Conservation (phyloP, 805 yeast species). For the Dipodascus albidus region DNA sequence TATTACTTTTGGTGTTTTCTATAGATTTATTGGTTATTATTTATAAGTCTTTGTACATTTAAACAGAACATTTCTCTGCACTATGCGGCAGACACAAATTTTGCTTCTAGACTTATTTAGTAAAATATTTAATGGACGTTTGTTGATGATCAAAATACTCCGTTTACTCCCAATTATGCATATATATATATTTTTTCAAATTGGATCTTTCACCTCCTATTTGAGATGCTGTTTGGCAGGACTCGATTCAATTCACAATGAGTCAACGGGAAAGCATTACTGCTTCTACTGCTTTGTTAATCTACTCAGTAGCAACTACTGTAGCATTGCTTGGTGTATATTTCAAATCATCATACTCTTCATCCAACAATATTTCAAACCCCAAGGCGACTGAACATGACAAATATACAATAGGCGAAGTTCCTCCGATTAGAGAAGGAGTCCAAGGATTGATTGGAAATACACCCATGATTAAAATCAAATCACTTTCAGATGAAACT, state of each 20-base stretch:
- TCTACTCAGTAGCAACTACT: not conserved
- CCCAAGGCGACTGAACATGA: not conserved
- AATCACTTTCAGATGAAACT: slow-evolving; percentile 57
- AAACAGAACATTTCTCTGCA: too few relatives aligned
- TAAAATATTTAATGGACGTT: too few relatives aligned
- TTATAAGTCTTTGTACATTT: not conserved
- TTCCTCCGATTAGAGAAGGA: slow-evolving; percentile 30
- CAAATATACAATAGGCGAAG: not conserved
- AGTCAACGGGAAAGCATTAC: not conserved
- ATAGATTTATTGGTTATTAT: not conserved
- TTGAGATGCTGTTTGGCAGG: too few relatives aligned
- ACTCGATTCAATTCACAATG: not conserved
- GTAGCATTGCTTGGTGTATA: not conserved
- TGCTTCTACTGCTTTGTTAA: not conserved
- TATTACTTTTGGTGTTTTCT: not conserved
- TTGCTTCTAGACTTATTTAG: too few relatives aligned
- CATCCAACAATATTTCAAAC: not conserved
- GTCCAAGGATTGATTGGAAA: slow-evolving; percentile 77
- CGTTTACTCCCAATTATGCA: too few relatives aligned
- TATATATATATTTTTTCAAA: not conserved
- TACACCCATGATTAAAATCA: slow-evolving; percentile 71
- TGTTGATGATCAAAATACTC: too few relatives aligned
- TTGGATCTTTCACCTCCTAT: not conserved
- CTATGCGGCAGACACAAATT: too few relatives aligned
- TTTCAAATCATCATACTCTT: not conserved